Evolutionary conservation across 106 monocot species (phyloP).

Genomic region (Dioscorea alata): DNA sequence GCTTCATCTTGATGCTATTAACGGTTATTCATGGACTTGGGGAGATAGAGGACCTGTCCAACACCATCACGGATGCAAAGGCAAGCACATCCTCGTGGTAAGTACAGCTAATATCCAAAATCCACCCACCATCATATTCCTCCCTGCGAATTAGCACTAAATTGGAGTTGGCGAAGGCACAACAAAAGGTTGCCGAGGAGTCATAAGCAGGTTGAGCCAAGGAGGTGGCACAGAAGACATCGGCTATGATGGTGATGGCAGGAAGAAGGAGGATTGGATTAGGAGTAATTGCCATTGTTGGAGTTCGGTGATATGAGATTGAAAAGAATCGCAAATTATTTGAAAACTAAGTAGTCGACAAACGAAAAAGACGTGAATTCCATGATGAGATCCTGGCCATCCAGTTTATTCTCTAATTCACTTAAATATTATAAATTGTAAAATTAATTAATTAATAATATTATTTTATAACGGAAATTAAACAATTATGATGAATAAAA

Average conservation of each 20-base stretch:
- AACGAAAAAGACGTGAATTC: too few relatives aligned
- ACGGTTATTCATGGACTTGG: slow-evolving; percentile 59
- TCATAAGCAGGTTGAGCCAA: background rate
- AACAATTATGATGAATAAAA: too few relatives aligned
- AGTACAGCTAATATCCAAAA: slow-evolving; percentile 78
- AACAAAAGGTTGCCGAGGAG: background rate
- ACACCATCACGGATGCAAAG: slow-evolving; percentile 33
- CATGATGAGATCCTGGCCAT: too few relatives aligned
- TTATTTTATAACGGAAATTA: too few relatives aligned
- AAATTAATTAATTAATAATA: too few relatives aligned
- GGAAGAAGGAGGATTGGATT: background rate
- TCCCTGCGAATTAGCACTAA: slow-evolving; percentile 22
- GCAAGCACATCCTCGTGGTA: slow-evolving; percentile 77
- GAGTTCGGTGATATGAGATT: too few relatives aligned
- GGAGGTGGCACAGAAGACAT: background rate
- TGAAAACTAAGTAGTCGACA: too few relatives aligned
- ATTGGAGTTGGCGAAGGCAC: background rate
- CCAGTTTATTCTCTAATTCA: too few relatives aligned
- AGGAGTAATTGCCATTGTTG: background rate
- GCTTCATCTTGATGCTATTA: slow-evolving; percentile 69
- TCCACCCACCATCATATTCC: slow-evolving; percentile 67
- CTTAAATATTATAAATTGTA: too few relatives aligned
- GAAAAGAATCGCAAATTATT: too few relatives aligned
- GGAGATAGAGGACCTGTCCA: slow-evolving; percentile 71
- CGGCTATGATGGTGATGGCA: background rate